Base-by-base conservation (phyloP, 2,329 filamentous ascomycete species). In the Coniochaeta sp. region DNA sequence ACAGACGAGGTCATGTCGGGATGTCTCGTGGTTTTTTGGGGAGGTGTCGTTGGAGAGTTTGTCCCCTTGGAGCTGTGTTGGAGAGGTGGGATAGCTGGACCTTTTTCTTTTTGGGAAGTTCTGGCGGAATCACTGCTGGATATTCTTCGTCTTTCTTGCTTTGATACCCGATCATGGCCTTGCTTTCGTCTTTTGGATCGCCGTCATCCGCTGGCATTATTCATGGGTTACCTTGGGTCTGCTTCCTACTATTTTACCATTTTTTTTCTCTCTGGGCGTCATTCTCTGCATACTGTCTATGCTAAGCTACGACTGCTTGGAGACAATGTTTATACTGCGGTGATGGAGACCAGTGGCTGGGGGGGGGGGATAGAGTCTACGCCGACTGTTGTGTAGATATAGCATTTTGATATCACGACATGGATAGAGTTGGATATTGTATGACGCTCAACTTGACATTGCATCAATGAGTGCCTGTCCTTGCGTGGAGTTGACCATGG, bases 141-240 rank as follows among this genome's bases (percentile, higher is more conserved):
- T 38, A 38, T 38, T 28, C 12, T 19, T 31, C 52, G 22, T 36
- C 16, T 34, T 36, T 28, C 54, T 36, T 34, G 54, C 54, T 57
- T 57, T 38, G 28, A 57, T 57, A 57, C 54, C 54, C 54, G 54
- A 52, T 57, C 54, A 57, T 22, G 34, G 31, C 33, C 31, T 57
- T 57, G 54, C 33, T 22, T 57, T 24, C 43, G n/a, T 47, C 43
- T 12, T 47, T 47, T 40, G 38, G 38, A 19, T 40, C 9, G n/a
- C 38, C 17, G 38, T 40, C 38, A 12, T 36, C 8, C 38, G 38
- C n/a, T 40, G 38, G 38, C 38, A 47, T 47, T 47, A 22, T 47
- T 47, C 43, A 22, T 47, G 6, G 43, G 19, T 8, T 31, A 22
- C 43, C 19, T n/a, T 24, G 43, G 43, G 19, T 47, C 43, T 12